Percentiles rank a stretch among this genome's conserved stretches.
These are phyloP conservation scores for Spinellus fusiger DNA, from an alignment of 192 early-diverging fungal genomes.

Conservation along the genomic window DNA sequence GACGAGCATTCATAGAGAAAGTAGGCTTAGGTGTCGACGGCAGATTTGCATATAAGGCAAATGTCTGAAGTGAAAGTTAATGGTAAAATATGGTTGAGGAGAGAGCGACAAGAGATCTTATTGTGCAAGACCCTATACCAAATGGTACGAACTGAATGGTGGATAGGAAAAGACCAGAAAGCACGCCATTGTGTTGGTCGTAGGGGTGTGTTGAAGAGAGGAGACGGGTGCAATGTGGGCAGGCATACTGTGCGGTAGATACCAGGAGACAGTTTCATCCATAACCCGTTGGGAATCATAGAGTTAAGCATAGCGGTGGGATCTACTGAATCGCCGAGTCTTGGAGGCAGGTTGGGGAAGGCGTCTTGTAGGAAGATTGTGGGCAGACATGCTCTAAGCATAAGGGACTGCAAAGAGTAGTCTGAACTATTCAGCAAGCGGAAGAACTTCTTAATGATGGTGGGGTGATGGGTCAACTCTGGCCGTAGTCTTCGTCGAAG, in stretches of 20 bases:
- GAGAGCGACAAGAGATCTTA: no score
- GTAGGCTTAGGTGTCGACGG: not conserved
- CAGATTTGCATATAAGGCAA: not conserved
- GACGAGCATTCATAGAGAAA: constrained; percentile 3
- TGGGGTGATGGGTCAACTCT: not conserved
- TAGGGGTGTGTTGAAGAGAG: not conserved
- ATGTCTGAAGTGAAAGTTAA: not conserved
- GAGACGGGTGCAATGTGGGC: not conserved
- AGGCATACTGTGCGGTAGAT: not conserved
- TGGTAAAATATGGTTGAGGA: no score
- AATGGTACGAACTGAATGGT: no score
- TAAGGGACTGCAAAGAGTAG: not conserved
- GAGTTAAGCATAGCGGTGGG: not conserved
- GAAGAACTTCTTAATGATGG: not conserved
- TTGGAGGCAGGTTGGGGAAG: not conserved
- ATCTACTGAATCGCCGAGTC: not conserved
- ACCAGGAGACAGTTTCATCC: not conserved
- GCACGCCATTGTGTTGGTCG: no score
- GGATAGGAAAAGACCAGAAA: no score
- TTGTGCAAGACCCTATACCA: no score
- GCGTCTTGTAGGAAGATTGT: not conserved
- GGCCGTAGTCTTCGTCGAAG: not conserved
- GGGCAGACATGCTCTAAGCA: not conserved
- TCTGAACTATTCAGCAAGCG: not conserved
- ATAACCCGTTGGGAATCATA: not conserved